Evolutionary conservation across 2,329 filamentous ascomycete species (phyloP).

Genomic region (Westerdykella ornata): DNA sequence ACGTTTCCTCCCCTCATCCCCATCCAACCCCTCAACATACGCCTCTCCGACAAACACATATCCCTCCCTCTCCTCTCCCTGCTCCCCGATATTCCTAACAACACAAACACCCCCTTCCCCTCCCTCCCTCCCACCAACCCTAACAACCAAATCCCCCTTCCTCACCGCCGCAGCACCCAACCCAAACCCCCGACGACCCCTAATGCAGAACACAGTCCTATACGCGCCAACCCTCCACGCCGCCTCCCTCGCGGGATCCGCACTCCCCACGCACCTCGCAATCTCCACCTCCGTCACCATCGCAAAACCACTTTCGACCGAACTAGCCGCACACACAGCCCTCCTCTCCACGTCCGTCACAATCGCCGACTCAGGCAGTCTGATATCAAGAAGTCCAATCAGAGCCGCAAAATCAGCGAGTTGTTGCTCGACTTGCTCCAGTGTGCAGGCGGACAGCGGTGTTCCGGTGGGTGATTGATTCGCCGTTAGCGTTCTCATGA

Average conservation of each 20-base stretch:
- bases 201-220: conserved; percentile 10
- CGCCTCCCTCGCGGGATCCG: not conserved
- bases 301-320: too few relatives aligned
- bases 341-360: not conserved
- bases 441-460: not conserved
- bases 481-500: conserved; percentile 9
- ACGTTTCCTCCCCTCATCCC: conserved; percentile 5
- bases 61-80: conserved; percentile 4
- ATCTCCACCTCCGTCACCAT: not conserved
- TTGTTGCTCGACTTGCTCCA: conserved; percentile 1
- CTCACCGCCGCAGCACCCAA: not conserved
- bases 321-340: too few relatives aligned
- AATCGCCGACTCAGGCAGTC: not conserved
- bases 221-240: conserved; percentile 8
- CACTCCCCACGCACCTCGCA: too few relatives aligned
- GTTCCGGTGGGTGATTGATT: conserved; percentile 1
- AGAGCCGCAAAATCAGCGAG: conserved; percentile 7
- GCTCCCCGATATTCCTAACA: conserved; percentile 4
- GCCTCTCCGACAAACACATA: conserved; percentile 6
- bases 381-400: not conserved
- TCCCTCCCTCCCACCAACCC: not conserved
- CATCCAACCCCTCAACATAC: not conserved
- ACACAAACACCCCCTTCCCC: conserved; percentile 8
- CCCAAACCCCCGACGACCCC: conserved; percentile 11
- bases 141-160: conserved; percentile 10